Conservation (phyloP, 805 yeast genomes). For the Komagataella phaffii region DNA sequence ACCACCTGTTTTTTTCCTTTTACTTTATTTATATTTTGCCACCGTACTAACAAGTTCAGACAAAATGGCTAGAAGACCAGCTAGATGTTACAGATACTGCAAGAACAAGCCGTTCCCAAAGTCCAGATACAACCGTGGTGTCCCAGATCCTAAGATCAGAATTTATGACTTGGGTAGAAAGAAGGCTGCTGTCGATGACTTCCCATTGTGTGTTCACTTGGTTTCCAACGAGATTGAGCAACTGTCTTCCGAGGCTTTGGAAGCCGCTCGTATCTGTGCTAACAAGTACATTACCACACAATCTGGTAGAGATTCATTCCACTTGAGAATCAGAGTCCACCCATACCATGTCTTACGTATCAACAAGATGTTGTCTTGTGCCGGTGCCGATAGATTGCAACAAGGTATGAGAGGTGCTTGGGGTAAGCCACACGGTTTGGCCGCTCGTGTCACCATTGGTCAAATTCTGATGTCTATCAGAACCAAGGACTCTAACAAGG, state of each 20-base stretch:
- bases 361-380: constrained; percentile 99
- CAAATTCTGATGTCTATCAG: constrained; percentile 97
- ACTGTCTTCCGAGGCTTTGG: constrained; percentile 98
- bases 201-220: constrained; percentile 98
- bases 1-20: background rate
- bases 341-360: constrained; percentile 99
- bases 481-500: constrained; percentile 97
- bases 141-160: constrained; percentile 99
- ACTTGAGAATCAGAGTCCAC: constrained; percentile 99
- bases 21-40: background rate
- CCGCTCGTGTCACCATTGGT: constrained; percentile 98
- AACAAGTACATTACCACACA: constrained; percentile 97
- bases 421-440: constrained; percentile 99
- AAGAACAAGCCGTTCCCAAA: constrained; percentile 99
- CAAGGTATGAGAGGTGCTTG: constrained; percentile 99
- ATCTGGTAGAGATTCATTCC: constrained; percentile 99
- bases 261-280: constrained; percentile 99
- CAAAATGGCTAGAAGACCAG: constrained; percentile 99
- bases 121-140: constrained; percentile 99
- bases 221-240: constrained; percentile 99
- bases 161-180: constrained; percentile 98
- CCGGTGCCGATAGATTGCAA: constrained; percentile 99
- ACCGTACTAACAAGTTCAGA: constrained; percentile 9
- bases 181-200: constrained; percentile 99
- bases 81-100: constrained; percentile 99